Base-by-base conservation (phyloP, 768 basidiomycete species). In the Plicaturopsis crispa region DNA sequence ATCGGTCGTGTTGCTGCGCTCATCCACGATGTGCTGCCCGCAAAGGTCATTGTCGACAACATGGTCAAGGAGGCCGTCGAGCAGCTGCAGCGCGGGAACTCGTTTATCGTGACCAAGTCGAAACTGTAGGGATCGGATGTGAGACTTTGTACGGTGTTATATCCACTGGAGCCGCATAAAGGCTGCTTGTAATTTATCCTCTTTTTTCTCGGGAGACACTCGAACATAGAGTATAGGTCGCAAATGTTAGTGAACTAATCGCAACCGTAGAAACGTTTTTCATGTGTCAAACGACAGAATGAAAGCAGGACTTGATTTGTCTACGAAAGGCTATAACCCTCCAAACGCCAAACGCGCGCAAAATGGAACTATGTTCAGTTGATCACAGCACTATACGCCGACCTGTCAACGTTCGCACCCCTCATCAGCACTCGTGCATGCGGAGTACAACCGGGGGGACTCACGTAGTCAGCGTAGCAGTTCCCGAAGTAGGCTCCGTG, bases 1-100 rank as follows among this genome's bases (percentile, higher is more conserved):
- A 87, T 93, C 66, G 93, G 92, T 35, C 75, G 77, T 39, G 87
- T 92, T 21, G 72, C 86, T 11, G 79, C 73, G 2, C 64, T 84
- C 32, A 79, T 87, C 41, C 52, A 82, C 40, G 85, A 92, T 2
- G 59, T 94, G 23, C 68, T 79, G 8, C 87, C 92, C 4, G 92
- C 91, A 5, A 76, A 89, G 63, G 67, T 69, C 35, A 93, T 93
- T 47, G 68, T 91, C 34, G 86, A 91, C 20, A 69, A 71, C 42
- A 92, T 93, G 89, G 71, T 83, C 14, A 59, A 61, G 5, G 74
- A 75, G 4, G 80, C 80, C 6, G 70, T 62, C 28, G 55, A 55
- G 52, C 62, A 72, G 35, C 44, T 81, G 35, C 59, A 65, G 37
- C 57, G 58, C 31, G 62, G 64, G 31, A 61, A 54, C 26, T 60